Percentiles rank a stretch among this genome's conserved stretches.
These are phyloP conservation scores for Kwoniella pini DNA, from an alignment of 768 basidiomycete genomes.

Conservation along the genomic window DNA sequence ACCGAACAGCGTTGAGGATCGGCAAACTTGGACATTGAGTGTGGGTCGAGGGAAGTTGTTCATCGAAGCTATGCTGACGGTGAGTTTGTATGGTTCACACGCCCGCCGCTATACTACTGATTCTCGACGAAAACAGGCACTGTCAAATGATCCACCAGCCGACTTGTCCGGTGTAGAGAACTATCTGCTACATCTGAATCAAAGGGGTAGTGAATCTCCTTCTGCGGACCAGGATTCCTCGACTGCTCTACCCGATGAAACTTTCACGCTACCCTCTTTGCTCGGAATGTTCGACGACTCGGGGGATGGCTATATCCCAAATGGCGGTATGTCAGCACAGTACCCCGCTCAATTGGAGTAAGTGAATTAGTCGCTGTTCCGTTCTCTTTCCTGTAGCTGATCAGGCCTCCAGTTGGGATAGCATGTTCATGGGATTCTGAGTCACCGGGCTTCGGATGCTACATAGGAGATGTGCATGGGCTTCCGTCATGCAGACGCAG, in stretches of 20 bases:
- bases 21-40: neutral
- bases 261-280: neutral
- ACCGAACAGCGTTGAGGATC: neutral
- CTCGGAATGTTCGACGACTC: neutral
- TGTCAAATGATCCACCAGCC: neutral
- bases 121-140: neutral
- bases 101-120: neutral
- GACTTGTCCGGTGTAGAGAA: slow-evolving; percentile 6
- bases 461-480: no score
- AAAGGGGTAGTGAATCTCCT: neutral
- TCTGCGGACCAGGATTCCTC: neutral
- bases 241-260: neutral
- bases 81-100: neutral
- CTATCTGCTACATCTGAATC: slow-evolving; percentile 3
- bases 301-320: neutral
- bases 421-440: slow-evolving; percentile 12
- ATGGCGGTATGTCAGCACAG: neutral
- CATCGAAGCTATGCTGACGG: slow-evolving; percentile 5
- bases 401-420: slow-evolving; percentile 2
- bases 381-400: no score
- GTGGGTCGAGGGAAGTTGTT: slow-evolving; percentile 5
- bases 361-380: neutral
- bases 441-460: no score
- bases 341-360: slow-evolving; percentile 4
- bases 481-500: no score